Base-by-base conservation (phyloP, 2,329 filamentous ascomycete species). In the Reticulascus tulasneorum region DNA sequence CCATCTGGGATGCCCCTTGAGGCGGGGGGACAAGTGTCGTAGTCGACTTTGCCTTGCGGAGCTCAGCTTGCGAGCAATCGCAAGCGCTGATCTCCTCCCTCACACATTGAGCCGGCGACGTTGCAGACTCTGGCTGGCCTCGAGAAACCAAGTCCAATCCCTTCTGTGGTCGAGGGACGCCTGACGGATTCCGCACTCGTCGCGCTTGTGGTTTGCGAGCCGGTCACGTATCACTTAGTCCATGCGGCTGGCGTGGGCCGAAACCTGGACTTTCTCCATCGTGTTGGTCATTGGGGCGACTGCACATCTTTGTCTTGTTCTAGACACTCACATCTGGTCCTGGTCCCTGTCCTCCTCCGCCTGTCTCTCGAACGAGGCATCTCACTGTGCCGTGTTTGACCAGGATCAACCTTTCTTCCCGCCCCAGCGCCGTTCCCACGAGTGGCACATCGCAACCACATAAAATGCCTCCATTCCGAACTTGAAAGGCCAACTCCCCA, bases 401-500 rank as follows among this genome's bases (percentile, higher is more conserved):
- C 33, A 29, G 42, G 40, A 44, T 44, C 40, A 43, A 29, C 42
- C 42, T 38, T 37, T 40, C 27, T 44, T 23, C 30, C 24, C 29
- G 36, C 33, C 28, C 33, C 22, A 37, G 23, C 32, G 27, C 31
- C 29, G 33, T 33, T 39, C 42, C 37, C 37, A 42, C 29, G 40
- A 37, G 33, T 36, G 33, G 32, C 27, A 37, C 41, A 38, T 38
- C 40, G 21, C 32, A 44, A 33, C 39, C 39, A 39, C 44, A 47
- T 47, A 47, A 44, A 46, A 45, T 45, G 42, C 44, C 44, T 47
- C 39, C 39, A 39, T 42, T 42, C 42, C 44, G 42, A 45, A 41
- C 36, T 40, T 37, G 35, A 39, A 43, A 35, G n/a, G 33, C 33
- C 31, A 27, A 36, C 39, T 18, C 30, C n/a, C 35, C 29, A 33